Base-by-base conservation (phyloP, 164 flowering plant genomes). In the Vitis riparia region DNA sequence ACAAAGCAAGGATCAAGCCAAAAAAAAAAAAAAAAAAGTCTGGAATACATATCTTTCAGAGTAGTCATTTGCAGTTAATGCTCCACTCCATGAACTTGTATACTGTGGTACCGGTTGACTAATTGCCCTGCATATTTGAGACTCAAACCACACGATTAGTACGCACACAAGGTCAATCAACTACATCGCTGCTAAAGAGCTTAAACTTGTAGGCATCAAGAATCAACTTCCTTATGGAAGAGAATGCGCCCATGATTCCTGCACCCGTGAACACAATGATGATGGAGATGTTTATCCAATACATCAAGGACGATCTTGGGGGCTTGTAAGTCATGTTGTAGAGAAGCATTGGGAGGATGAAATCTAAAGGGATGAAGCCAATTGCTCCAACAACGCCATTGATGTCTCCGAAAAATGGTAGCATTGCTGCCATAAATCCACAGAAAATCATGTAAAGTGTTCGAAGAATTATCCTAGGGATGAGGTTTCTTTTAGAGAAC, bases 341-440 rank as follows among this genome's bases (percentile, higher is more conserved):
- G 17, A 95, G 85, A 53, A 93, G 88, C 98, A 92, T 92, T 3
- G 99, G 98, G 11, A 95, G 94, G 65, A 95, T 75, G 81, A 90
- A 95, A 80, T 95, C 99, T 16, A 95, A 79, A 63, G 99, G 99
- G 66, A 95, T 93, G 78, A 95, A 95, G 1, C 99, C 99, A 65
- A 95, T 71, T 5, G 97, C 98, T 27, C 99, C 99, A 0, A 95
- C 92, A 3, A 90, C 84, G 3, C 84, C 92, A 59, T 75, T 95
- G n/a, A 95, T 90, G 82, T 95, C 99, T 0, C 99, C 98, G 51
- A 95, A 95, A 77, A 93, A 95, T 4, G 99, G 99, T 50, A 95
- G 83, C 99, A 95, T 93, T n/a, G 99, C 96, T 14, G 96, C 97
- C 62, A 95, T 60, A 51, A 93, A 90, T 0, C 92, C 98, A 64